These are phyloP conservation scores for Phylloporus sp. DNA, from an alignment of 768 basidiomycete genomes.

Conservation along the genomic window DNA sequence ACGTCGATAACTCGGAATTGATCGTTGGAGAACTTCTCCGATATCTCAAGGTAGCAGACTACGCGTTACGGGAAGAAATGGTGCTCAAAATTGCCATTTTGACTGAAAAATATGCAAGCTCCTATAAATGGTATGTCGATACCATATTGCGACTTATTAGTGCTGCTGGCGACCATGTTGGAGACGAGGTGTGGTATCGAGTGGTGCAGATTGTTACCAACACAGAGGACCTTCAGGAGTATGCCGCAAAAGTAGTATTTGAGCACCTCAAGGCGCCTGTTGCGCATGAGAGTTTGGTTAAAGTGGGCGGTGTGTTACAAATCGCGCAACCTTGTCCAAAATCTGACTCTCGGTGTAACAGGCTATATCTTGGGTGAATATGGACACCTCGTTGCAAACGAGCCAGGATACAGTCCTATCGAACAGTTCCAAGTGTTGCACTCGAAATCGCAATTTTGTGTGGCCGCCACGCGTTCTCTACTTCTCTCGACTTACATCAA, in stretches of 20 bases:
- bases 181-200: slow-evolving; percentile 99
- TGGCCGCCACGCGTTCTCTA: slow-evolving; percentile 86
- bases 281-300: slow-evolving; percentile 90
- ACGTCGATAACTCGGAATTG: slow-evolving; percentile 91
- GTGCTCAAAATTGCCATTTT: slow-evolving; percentile 97
- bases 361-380: slow-evolving; percentile 98
- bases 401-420: slow-evolving; percentile 85
- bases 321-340: not conserved
- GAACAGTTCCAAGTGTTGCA: slow-evolving; percentile 94
- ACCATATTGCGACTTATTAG: slow-evolving; percentile 95
- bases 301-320: slow-evolving; percentile 75
- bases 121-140: slow-evolving; percentile 99
- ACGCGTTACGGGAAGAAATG: slow-evolving; percentile 96
- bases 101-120: slow-evolving; percentile 97
- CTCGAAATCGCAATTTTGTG: slow-evolving; percentile 92
- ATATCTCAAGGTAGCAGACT: slow-evolving; percentile 95
- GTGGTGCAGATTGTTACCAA: slow-evolving; percentile 98
- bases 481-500: slow-evolving; percentile 97
- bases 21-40: slow-evolving; percentile 94
- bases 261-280: slow-evolving; percentile 83
- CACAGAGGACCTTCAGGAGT: slow-evolving; percentile 95
- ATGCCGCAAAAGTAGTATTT: slow-evolving; percentile 90
- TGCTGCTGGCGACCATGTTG: slow-evolving; percentile 96
- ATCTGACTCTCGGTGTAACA: slow-evolving; percentile 30
- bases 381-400: slow-evolving; percentile 95